Evolutionary conservation across 176 grass and related monocot genomes (phyloP), one percentile per base, ranked within the genome.

Genomic region (Phoenix dactylifera): DNA sequence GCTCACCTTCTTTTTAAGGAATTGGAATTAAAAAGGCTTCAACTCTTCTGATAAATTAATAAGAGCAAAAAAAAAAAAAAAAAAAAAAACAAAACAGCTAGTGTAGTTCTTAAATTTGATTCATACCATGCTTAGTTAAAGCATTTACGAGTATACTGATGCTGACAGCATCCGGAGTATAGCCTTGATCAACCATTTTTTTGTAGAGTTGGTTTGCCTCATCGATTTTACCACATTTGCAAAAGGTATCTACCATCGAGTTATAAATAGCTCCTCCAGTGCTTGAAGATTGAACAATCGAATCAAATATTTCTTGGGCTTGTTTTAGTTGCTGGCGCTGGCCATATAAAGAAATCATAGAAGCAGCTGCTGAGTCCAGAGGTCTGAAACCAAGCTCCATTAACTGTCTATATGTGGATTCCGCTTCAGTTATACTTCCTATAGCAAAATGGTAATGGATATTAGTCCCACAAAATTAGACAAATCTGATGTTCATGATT

Each of bases 141-240:
- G 83, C 72, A 66, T 73, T 83, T 57, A 88, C 83, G 70, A 90
- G 80, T 80, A 97, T 97, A 76, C 92, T 91, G 73, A 85, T 53
- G 29, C 87, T 83, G 32, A 97, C 83, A 75, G 59, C 75, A 78
- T 91, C 80, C 57, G 63, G 73, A 18, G 35, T 60, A 66, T 66
- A 50, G 6, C 82, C 76, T 65, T 39, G 70, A 50, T 72, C 39
- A 51, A 58, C 55, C 70, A 79, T 78, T 81, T 83, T 67, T 69
- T 58, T 62, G 52, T 83, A 86, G n/a, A 89, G 74, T 68, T 32
- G 18, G 59, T 83, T 68, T 54, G 90, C 82, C 24, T 80, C 71
- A 15, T 81, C 76, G 54, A 67, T 53, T 78, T 86, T 73, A 22
- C 60, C 76, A 58, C 76, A 79, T 75, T 84, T 95, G 69, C 90